Evolutionary conservation across 1,284 basidiomycete species (phyloP).

Genomic region (Bondarzewia mesenterica): DNA sequence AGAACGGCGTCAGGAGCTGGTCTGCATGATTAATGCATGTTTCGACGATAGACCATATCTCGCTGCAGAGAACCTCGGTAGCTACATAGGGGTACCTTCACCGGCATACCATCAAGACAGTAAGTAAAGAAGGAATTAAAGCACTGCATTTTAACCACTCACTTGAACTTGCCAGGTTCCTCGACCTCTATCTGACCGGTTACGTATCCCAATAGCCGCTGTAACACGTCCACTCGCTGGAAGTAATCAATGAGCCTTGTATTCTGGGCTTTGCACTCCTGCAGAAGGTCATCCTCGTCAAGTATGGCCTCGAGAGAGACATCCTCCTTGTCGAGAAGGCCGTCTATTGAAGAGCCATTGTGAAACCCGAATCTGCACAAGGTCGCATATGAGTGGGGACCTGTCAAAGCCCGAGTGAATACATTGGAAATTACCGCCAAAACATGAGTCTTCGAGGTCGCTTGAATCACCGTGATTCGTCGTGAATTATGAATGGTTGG

Average conservation of each 20-base stretch:
- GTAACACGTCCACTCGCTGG: constrained; percentile 71
- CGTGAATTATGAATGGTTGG: not conserved
- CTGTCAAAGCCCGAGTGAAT: not conserved
- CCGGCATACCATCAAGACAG: not conserved
- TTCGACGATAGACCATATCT: constrained; percentile 92
- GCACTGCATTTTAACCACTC: constrained; percentile 25
- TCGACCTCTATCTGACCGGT: constrained; percentile 78
- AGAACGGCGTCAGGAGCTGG: constrained; percentile 77
- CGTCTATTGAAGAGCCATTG: constrained; percentile 77
- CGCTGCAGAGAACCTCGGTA: constrained; percentile 93
- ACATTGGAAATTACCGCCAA: constrained; percentile 10
- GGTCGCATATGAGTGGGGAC: not conserved
- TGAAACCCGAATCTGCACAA: constrained; percentile 72
- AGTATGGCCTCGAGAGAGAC: constrained; percentile 84
- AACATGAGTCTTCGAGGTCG: constrained; percentile 8
- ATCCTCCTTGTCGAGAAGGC: constrained; percentile 77
- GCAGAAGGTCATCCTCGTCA: constrained; percentile 90
- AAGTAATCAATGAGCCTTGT: constrained; percentile 83
- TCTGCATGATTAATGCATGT: constrained; percentile 73
- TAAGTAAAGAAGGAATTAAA: constrained; percentile 3
- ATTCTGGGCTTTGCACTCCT: constrained; percentile 95
- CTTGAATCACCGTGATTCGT: not conserved
- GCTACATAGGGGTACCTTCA: constrained; percentile 88
- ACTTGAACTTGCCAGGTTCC: constrained; percentile 73
- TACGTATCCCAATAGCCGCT: constrained; percentile 76